phyloP scores from a whole-genome alignment of 495 filamentous ascomycete species.

The Jackrogersella multiformis region DNA sequence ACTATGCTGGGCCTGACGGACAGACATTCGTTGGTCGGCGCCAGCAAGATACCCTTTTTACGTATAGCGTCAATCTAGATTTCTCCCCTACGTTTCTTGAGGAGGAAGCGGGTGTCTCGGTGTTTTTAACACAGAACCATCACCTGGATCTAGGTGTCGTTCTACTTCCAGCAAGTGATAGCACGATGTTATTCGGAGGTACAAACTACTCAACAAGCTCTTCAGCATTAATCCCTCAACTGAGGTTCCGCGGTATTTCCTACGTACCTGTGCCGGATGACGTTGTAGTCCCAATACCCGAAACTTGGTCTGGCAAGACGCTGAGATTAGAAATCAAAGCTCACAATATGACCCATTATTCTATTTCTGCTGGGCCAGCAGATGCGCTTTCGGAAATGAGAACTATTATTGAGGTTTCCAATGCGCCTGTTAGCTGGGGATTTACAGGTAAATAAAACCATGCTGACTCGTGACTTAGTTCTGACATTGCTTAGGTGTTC shows the following conservation, averaged over 20 bases:
- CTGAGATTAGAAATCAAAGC: conserved; percentile 58
- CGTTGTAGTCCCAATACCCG: conserved; percentile 43
- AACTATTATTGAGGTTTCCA: conserved; percentile 51
- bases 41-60: conserved; percentile 62
- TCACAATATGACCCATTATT: conserved; percentile 56
- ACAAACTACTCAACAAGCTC: conserved; percentile 10
- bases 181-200: conserved; percentile 18
- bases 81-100: conserved; percentile 49
- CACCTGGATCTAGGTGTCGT: conserved; percentile 62
- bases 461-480: neutral
- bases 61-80: conserved; percentile 53
- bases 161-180: conserved; percentile 46
- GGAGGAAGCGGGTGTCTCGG: conserved; percentile 55
- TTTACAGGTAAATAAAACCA: conserved; percentile 54
- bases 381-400: conserved; percentile 42
- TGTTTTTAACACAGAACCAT: conserved; percentile 63
- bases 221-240: conserved; percentile 44
- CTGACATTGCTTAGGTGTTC: conserved; percentile 39
- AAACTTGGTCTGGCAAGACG: conserved; percentile 45
- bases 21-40: conserved; percentile 59
- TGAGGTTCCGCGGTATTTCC: conserved; percentile 52
- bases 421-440: conserved; percentile 58
- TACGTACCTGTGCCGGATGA: conserved; percentile 48
- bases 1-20: conserved; percentile 53
- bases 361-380: conserved; percentile 54